These are phyloP conservation scores for Eragrostis curvula DNA, from an alignment of 176 grass and related monocot genomes.

Conservation along the genomic window DNA sequence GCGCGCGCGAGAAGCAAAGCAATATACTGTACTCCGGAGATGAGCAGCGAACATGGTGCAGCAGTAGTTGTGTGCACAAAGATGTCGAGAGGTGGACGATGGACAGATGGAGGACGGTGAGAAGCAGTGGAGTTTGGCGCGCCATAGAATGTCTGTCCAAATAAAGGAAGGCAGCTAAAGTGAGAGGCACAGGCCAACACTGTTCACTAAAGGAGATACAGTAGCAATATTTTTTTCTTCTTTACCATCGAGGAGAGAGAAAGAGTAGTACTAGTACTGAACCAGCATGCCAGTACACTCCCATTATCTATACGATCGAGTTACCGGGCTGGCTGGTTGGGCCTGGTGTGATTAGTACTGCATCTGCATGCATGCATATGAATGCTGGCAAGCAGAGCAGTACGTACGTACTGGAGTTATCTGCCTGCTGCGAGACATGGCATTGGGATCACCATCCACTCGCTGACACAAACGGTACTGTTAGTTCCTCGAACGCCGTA, in stretches of 20 bases:
- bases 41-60: neutral
- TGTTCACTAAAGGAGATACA: conserved; percentile 27
- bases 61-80: neutral
- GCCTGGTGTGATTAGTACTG: no score
- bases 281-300: neutral
- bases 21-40: no score
- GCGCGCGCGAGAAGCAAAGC: neutral
- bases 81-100: neutral
- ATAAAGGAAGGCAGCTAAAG: conserved; percentile 71
- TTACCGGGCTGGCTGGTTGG: neutral
- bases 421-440: neutral
- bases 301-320: neutral
- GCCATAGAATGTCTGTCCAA: conserved; percentile 68
- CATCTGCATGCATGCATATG: conserved; percentile 40
- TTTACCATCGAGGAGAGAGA: neutral
- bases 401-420: conserved; percentile 44
- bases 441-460: conserved; percentile 40
- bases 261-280: no score
- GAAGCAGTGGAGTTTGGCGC: conserved; percentile 52
- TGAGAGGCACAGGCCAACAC: conserved; percentile 34
- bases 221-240: no score
- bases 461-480: conserved; percentile 3
- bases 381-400: conserved; percentile 27
- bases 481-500: neutral
- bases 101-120: conserved; percentile 19